Evolutionary conservation across 139 green algal genomes (phyloP), one percentile per base, ranked within the genome.

Genomic region (Coelastrella sp.): DNA sequence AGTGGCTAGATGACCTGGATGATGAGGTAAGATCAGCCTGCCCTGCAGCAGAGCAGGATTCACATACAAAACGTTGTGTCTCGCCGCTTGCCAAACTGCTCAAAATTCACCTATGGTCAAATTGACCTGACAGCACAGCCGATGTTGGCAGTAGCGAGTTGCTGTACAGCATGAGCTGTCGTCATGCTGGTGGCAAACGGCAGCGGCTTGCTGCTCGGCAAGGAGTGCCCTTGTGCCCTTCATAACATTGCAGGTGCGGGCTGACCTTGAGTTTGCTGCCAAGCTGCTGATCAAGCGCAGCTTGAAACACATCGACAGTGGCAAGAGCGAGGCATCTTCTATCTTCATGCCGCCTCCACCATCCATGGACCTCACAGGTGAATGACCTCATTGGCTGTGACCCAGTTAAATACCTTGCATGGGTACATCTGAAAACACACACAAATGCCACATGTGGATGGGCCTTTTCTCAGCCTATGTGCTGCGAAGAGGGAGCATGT

Each of bases 1-100:
- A 76, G 8, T 92, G 85, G n/a, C 75, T 94, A 58, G 92, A 92
- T 63, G 92, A 94, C 79, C 93, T 96, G 75, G 94, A 94, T 87
- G 91, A 93, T 78, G 94, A 97, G 90, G 90, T 92, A 22, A 61
- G 88, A 49, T 83, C 7, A 17, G 15, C 4, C 8, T 19, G 25
- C 20, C 70, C 8, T 20, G 3, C 6, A 6, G 11, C 49, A 66
- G 19, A 12, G 76, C 73, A 79, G 73, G 20, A 7, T 49, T 1
- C 35, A 49, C 35, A 49, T 49, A 3, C 35, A 49, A 49, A 5
- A 49, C 35, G 35, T 49, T 49, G 35, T 49, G 35, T 49, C 35
- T 49, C 3, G 35, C 35, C 35, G 35, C 35, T 49, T 49, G 35
- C 35, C 35, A 49, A 49, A 49, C 35, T 49, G 35, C 3, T 49